These are phyloP conservation scores for Blepharisma undulans DNA, from an alignment of 169 alveolate species.

Conservation along the genomic window DNA sequence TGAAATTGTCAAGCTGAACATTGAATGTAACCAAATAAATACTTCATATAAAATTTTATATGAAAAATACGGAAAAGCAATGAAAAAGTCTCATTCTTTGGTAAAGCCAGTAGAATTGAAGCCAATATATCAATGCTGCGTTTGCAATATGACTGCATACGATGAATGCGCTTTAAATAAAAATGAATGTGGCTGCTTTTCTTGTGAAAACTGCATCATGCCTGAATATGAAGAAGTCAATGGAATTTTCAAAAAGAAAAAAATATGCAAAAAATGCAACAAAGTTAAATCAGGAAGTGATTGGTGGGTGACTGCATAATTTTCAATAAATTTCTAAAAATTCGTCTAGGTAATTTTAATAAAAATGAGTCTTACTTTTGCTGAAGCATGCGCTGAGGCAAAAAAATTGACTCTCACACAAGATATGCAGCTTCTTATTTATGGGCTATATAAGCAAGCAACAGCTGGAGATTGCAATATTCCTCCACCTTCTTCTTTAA, in stretches of 20 bases:
- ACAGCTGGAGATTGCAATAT: conserved; percentile 3
- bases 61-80: not conserved
- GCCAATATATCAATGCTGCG: not conserved
- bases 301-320: not conserved
- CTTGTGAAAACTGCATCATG: not conserved
- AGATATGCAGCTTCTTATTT: conserved; percentile 9
- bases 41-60: not conserved
- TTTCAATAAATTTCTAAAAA: no score
- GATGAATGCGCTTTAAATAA: not conserved
- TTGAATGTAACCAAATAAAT: not conserved
- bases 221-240: not conserved
- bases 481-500: not conserved
- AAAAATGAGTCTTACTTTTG: not conserved
- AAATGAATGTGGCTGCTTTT: not conserved
- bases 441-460: conserved; percentile 43
- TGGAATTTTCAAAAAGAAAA: not conserved
- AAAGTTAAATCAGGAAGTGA: not conserved
- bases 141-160: not conserved
- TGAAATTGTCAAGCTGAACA: not conserved
- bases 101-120: not conserved
- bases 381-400: not conserved
- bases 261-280: not conserved
- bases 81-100: not conserved
- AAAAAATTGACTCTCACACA: not conserved
- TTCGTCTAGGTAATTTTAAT: not conserved